Evolutionary conservation across 2,329 filamentous ascomycete genomes (phyloP), one percentile per base, ranked within the genome.

Genomic region (Daldinia sp.): DNA sequence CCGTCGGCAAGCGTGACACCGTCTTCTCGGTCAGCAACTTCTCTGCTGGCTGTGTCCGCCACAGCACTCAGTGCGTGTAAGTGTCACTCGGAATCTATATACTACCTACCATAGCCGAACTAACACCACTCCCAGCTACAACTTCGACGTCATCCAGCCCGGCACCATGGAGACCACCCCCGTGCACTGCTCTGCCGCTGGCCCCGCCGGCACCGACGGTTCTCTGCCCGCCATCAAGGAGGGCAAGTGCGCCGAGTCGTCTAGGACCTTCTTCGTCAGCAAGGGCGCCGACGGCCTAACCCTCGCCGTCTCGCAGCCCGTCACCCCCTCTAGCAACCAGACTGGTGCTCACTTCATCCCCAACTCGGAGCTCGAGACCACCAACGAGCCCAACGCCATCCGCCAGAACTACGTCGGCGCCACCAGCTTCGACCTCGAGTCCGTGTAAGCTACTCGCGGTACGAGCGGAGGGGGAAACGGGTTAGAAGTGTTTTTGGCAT

Each of bases 51-150:
- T 75, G 74, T 66, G 59, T 72, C 27, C 63, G 66, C 27, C 73
- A 75, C 67, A 69, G 70, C 61, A 66, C 63, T 10, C 60, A 66
- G 32, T 75, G 72, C 70, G 55, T 41, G 69, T 73, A 68, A 63
- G 72, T 60, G 6, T 1, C 8, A 19, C 11, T 17, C 10, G 9
- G 11, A 4, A 48, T 13, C 21, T 13, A 0, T n/a, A 45, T 27
- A 27, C 8, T 37, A 37, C 7, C 13, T 7, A 8, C 39, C 4
- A 9, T 10, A 6, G 10, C n/a, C 32, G 4, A 7, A 27, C 39
- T 45, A 27, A 39, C 8, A 45, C n/a, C n/a, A 17, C 1, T 15
- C 10, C 21, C 23, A 45, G 39, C 3, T 45, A 45, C 39, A 9
- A 23, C 39, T 45, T 45, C 39, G 1, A 1, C 4, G 19, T 45